Base-by-base conservation (phyloP, 345 rosid genomes). In the Moricandia arvensis region DNA sequence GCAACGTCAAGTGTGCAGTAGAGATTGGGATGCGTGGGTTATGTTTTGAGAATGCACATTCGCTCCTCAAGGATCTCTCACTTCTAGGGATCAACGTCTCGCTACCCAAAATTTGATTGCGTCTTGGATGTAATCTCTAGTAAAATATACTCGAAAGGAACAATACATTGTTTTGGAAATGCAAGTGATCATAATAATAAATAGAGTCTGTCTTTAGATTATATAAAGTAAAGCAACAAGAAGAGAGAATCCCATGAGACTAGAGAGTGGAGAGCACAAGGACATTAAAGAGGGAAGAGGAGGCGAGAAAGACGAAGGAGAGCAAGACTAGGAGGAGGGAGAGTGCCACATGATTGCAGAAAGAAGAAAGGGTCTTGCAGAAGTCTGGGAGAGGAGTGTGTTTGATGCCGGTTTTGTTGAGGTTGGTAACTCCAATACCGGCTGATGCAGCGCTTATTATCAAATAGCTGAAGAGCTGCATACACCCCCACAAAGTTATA, bases 361-460 rank as follows among this genome's bases (percentile, higher is more conserved):
- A 91, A 78, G 73, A 82, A 66, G 71, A 79, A 38, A 94, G 72
- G 0, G 89, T 81, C 85, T 85, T 90, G 89, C 98, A 94, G 80
- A 94, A 94, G 80, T 90, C 85, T 0, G 98, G 96, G 6, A 91
- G 83, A 31, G 89, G 82, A 3, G 93, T 82, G 61, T 88, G 96
- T 29, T 77, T 80, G 75, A 94, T 86, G 45, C 98, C 97, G 0
- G 89, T 87, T 41, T 84, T 87, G 75, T 94, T 94, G 83, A 91
- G 85, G 87, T 90, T 89, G 57, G 86, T 83, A 24, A 91, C 89
- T 33, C 96, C 96, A 0, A 88, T 82, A 55, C 94, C 86, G 27
- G 98, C 95, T 13, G 97, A 87, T 5, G 90, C 96, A 1, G 93
- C 96, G 60, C 96, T 86, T 70, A 85, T 67, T 91, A 82, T 79